These are phyloP conservation scores for Rhododendron vialii DNA, from an alignment of 148 eudicot species.

Conservation along the genomic window DNA sequence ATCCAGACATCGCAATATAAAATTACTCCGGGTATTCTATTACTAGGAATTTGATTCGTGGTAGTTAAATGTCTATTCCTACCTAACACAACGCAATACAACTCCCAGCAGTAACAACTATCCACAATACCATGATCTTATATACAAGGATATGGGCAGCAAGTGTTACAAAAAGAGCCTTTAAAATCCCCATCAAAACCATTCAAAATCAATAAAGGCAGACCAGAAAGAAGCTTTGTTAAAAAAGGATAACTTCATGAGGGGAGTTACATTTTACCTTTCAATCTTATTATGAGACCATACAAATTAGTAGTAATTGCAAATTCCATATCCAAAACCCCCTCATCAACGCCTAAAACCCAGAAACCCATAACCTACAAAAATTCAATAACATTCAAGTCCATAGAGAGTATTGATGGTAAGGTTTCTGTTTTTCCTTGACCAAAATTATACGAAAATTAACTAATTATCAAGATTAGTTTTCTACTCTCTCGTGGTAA, in stretches of 20 bases:
- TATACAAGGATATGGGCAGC: slow-evolving; percentile 8
- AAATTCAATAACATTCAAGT: background rate
- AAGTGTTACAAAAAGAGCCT: background rate
- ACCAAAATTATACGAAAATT: background rate
- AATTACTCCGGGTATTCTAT: too few relatives aligned
- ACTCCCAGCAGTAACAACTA: background rate
- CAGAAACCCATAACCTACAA: background rate
- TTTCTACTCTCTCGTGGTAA: background rate
- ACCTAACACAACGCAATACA: too few relatives aligned
- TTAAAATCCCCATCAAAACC: background rate
- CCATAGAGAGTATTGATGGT: background rate
- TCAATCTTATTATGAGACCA: background rate
- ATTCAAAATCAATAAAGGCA: background rate
- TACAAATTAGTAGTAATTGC: background rate
- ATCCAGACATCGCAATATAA: too few relatives aligned
- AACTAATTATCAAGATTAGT: background rate
- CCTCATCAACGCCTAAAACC: background rate
- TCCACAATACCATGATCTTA: slow-evolving; percentile 48
- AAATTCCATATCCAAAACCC: background rate
- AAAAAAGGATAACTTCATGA: too few relatives aligned
- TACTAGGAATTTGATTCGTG: too few relatives aligned
- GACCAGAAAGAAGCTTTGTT: background rate
- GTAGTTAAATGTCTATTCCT: too few relatives aligned
- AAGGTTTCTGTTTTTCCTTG: background rate
- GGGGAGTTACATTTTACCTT: too few relatives aligned